phyloP scores from a whole-genome alignment of 2,329 filamentous ascomycete species.

The Hypomyces perniciosus region DNA sequence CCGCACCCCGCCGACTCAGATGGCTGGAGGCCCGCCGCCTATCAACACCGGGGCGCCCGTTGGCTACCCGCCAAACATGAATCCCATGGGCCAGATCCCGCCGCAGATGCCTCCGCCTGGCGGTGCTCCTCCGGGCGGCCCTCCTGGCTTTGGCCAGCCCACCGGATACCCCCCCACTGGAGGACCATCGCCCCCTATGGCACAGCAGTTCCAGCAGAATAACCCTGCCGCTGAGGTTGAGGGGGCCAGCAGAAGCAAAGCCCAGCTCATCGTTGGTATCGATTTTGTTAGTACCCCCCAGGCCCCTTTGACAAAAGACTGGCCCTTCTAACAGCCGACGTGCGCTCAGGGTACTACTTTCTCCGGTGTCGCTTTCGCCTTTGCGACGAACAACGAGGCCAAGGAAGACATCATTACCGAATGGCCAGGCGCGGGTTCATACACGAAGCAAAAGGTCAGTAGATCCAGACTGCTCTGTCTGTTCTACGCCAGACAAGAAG shows the following conservation, averaged over 20 bases:
- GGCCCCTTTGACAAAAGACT: neutral
- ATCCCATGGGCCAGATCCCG: constrained; percentile 36
- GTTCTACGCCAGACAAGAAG: no score
- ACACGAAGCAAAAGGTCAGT: constrained; percentile 93
- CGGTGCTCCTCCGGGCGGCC: constrained; percentile 28
- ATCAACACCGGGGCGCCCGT: constrained; percentile 59
- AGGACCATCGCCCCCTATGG: constrained; percentile 37
- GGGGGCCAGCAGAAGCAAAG: constrained; percentile 82
- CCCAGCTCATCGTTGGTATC: constrained; percentile 96
- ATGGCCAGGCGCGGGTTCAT: constrained; percentile 95
- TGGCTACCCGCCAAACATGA: constrained; percentile 55
- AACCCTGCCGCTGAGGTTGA: constrained; percentile 68
- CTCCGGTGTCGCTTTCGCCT: constrained; percentile 93
- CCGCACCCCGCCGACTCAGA: constrained; percentile 53
- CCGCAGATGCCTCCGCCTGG: constrained; percentile 24
- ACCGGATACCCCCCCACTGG: constrained; percentile 39
- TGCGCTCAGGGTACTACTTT: constrained; percentile 79
- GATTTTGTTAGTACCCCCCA: constrained; percentile 69
- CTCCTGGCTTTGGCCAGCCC: constrained; percentile 40
- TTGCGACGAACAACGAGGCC: constrained; percentile 93
- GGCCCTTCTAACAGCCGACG: no score
- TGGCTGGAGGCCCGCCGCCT: constrained; percentile 58
- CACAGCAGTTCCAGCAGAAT: constrained; percentile 38
- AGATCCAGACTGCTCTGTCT: neutral
- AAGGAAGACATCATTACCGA: constrained; percentile 99